Evolutionary conservation across 2,329 filamentous ascomycete genomes (phyloP).

Genomic region (Xylaria multiplex): DNA sequence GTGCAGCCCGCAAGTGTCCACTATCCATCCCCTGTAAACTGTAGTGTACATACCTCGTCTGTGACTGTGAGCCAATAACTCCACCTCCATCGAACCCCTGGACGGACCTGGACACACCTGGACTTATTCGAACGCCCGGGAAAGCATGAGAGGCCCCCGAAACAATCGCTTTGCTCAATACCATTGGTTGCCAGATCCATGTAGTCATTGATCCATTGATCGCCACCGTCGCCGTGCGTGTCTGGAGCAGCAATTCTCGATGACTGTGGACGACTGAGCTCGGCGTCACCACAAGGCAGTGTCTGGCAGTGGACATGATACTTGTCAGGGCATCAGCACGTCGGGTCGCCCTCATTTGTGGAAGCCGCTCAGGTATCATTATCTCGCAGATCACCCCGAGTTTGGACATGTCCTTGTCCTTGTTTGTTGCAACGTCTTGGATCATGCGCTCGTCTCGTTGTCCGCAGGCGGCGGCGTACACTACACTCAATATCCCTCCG

Average conservation of each 20-base stretch:
- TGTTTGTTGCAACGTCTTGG: slow-evolving; percentile 20
- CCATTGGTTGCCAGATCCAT: slow-evolving; percentile 17
- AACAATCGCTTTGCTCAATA: slow-evolving; percentile 24
- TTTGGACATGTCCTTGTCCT: slow-evolving; percentile 18
- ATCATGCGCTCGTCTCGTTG: slow-evolving; percentile 27
- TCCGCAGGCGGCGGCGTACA: slow-evolving; percentile 21
- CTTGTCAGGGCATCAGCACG: slow-evolving; percentile 14
- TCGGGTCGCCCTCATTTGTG: slow-evolving; percentile 19
- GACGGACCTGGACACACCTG: neutral
- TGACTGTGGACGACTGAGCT: slow-evolving; percentile 8
- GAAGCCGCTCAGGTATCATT: slow-evolving; percentile 27
- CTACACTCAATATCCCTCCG: slow-evolving; percentile 10
- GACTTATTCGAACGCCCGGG: slow-evolving; percentile 3
- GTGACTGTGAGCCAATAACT: neutral
- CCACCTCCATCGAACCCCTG: neutral
- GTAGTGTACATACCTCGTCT: neutral
- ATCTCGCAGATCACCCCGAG: slow-evolving; percentile 27
- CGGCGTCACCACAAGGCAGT: slow-evolving; percentile 5
- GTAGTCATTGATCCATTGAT: slow-evolving; percentile 28
- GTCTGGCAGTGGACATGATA: slow-evolving; percentile 1
- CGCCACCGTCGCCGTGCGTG: slow-evolving; percentile 7
- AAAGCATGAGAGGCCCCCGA: slow-evolving; percentile 20
- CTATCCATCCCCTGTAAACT: too few species aligned
- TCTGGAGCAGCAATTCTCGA: neutral
- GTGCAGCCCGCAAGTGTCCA: neutral